Evolutionary conservation across 106 monocot species (phyloP).

Genomic region (Iris macrosiphon): DNA sequence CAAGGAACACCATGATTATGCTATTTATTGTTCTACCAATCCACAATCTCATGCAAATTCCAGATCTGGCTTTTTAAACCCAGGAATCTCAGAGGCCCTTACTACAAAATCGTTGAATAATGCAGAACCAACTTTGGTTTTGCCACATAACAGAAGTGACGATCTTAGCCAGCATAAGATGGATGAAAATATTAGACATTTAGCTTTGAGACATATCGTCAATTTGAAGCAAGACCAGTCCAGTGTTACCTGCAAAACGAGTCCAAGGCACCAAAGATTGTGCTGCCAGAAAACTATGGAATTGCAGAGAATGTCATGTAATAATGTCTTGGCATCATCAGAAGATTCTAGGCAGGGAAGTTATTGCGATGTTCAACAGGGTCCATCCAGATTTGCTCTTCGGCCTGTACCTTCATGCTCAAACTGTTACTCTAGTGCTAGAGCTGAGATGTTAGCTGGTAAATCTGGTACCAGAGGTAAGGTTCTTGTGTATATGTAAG

Average conservation of each 20-base stretch:
- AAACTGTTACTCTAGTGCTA: slow-evolving; percentile 15
- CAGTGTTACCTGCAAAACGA: slow-evolving; percentile 10
- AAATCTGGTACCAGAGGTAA: slow-evolving; percentile 16
- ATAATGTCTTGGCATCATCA: slow-evolving; percentile 12
- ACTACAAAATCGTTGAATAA: slow-evolving; percentile 10
- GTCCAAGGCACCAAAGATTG: slow-evolving; percentile 7
- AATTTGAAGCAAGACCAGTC: slow-evolving; percentile 15
- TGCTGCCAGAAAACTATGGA: slow-evolving; percentile 32
- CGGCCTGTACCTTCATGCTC: slow-evolving; percentile 23
- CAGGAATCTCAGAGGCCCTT: slow-evolving; percentile 2
- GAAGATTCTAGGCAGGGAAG: slow-evolving; percentile 11
- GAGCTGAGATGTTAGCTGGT: slow-evolving; percentile 5
- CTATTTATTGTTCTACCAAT: slow-evolving; percentile 13
- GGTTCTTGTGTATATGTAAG: background rate
- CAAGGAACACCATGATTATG: slow-evolving; percentile 3
- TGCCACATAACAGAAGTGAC: slow-evolving; percentile 8
- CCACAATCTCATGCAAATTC: slow-evolving; percentile 6
- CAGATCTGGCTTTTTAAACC: slow-evolving; percentile 8
- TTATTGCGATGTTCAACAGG: slow-evolving; percentile 14
- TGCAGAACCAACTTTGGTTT: slow-evolving; percentile 16
- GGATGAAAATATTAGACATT: slow-evolving; percentile 22
- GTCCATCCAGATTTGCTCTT: slow-evolving; percentile 13
- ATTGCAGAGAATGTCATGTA: slow-evolving; percentile 14
- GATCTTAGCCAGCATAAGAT: slow-evolving; percentile 13
- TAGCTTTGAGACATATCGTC: slow-evolving; percentile 15